Percentiles rank a stretch among this genome's conserved stretches.
Conservation (phyloP, 78 protist genomes). For the Chrysochromulina parva region DNA sequence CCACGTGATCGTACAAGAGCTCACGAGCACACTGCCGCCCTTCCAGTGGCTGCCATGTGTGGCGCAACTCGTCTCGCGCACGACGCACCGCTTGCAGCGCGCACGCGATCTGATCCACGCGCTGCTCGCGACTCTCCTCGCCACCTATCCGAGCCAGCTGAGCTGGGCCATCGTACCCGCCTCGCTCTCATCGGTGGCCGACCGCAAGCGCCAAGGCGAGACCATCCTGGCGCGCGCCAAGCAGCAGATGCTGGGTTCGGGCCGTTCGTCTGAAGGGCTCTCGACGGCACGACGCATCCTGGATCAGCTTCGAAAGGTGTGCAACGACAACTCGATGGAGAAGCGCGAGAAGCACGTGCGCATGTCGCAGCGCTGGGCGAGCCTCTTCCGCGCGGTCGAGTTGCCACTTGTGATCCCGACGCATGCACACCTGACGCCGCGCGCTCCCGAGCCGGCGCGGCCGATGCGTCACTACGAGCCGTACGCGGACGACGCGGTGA, state of each 20-base stretch:
- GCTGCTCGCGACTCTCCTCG: constrained; percentile 44
- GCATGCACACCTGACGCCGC: constrained; percentile 37
- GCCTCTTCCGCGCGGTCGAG: neutral
- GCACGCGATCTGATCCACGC: constrained; percentile 41
- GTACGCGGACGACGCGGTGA: constrained; percentile 41
- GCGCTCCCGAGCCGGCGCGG: neutral
- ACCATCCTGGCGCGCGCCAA: neutral
- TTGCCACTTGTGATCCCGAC: constrained; percentile 62
- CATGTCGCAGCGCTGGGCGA: neutral
- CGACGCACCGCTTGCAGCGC: constrained; percentile 46
- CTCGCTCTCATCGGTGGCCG: neutral
- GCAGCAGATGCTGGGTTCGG: neutral
- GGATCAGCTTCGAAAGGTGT: constrained; percentile 12
- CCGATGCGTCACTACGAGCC: neutral
- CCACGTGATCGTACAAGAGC: neutral
- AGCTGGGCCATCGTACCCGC: constrained; percentile 63
- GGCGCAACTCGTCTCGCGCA: constrained; percentile 79
- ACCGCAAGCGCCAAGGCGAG: neutral
- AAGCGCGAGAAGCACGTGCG: neutral
- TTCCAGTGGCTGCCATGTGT: constrained; percentile 64
- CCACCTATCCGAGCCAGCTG: constrained; percentile 71
- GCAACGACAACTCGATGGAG: neutral
- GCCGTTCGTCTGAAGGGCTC: neutral
- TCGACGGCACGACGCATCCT: neutral
- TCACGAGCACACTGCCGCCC: constrained; percentile 40